Percentiles rank a stretch among this genome's conserved stretches.
Conservation (phyloP, 208 protist species). For the Trichomonas vaginalis region DNA sequence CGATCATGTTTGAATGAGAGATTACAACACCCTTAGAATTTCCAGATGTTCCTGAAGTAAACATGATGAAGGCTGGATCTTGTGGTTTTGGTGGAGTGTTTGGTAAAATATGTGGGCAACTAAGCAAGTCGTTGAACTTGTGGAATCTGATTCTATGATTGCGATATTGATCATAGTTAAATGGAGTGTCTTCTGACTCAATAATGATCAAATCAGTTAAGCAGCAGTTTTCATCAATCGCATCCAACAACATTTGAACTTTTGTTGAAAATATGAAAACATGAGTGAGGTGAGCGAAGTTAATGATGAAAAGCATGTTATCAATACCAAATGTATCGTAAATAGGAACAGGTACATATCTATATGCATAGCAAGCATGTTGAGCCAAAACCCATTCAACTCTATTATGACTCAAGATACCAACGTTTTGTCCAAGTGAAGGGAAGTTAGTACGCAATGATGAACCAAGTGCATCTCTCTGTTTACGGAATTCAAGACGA, state of each 20-base stretch:
- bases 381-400: slow-evolving; percentile 19
- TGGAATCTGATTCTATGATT: neutral
- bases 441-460: neutral
- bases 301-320: neutral
- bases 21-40: slow-evolving; percentile 16
- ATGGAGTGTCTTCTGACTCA: neutral
- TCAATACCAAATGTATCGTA: neutral
- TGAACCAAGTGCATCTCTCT: neutral
- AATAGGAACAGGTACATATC: neutral
- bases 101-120: neutral
- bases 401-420: slow-evolving; percentile 19
- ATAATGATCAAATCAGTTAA: neutral
- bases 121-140: neutral
- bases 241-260: neutral
- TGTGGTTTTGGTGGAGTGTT: neutral
- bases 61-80: neutral
- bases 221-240: neutral
- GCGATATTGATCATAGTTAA: neutral
- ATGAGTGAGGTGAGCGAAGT: neutral
- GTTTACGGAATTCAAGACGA: neutral
- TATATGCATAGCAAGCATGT: neutral
- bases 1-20: slow-evolving; percentile 17
- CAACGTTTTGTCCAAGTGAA: neutral
- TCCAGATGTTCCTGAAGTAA: neutral
- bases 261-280: neutral